Evolutionary conservation across 2,329 filamentous ascomycete genomes (phyloP).

Genomic region (Macrophomina pseudophaseolina): DNA sequence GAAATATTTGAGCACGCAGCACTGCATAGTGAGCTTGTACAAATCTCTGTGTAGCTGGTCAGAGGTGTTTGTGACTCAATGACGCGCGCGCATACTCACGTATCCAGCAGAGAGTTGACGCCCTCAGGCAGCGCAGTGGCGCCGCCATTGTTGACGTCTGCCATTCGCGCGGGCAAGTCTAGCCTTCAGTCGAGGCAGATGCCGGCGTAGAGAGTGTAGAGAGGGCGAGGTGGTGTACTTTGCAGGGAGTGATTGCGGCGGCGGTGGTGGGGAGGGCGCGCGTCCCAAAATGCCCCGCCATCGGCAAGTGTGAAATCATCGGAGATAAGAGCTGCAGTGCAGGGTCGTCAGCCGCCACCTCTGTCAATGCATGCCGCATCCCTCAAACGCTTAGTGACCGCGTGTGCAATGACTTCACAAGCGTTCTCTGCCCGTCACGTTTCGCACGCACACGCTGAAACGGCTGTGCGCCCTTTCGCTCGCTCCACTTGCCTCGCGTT

Average conservation of each 20-base stretch:
- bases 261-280: constrained; percentile 8
- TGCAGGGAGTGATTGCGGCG: no score
- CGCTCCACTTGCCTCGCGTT: no score
- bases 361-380: not conserved
- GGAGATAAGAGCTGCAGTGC: constrained; percentile 11
- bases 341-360: not conserved
- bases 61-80: constrained; percentile 7
- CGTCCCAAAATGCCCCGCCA: not conserved
- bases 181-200: not conserved
- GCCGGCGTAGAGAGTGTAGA: not conserved
- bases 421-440: not conserved
- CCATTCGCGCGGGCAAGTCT: not conserved
- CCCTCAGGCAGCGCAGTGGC: constrained; percentile 42
- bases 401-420: not conserved
- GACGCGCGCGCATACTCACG: constrained; percentile 32
- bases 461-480: not conserved
- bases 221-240: not conserved
- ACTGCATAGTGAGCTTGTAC: constrained; percentile 99
- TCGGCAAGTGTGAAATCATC: constrained; percentile 11
- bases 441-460: not conserved
- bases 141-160: not conserved
- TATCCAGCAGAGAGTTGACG: constrained; percentile 55
- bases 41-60: constrained; percentile 63
- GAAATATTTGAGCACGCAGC: constrained; percentile 83
- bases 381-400: not conserved